These are phyloP conservation scores for Suillus spraguei DNA, from an alignment of 768 basidiomycete genomes.

Conservation along the genomic window DNA sequence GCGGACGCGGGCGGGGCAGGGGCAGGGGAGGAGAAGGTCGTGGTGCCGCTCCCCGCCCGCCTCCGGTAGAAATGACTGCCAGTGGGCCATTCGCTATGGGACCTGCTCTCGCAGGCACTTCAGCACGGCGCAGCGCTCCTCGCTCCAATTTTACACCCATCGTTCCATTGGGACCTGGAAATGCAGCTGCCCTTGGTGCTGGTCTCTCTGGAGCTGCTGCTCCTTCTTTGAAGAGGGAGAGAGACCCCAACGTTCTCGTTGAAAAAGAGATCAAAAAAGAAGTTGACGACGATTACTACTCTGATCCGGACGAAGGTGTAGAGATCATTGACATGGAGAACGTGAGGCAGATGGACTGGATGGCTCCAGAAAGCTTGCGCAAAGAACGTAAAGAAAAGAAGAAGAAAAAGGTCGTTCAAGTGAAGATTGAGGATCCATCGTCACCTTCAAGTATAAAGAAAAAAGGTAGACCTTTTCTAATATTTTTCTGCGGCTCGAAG, in stretches of 20 bases:
- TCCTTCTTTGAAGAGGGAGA: conserved; percentile 51
- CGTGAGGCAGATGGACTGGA: conserved; percentile 81
- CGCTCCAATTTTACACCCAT: conserved; percentile 60
- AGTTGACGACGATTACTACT: conserved; percentile 72
- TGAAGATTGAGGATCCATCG: conserved; percentile 49
- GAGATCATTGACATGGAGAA: conserved; percentile 86
- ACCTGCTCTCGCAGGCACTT: conserved; percentile 66
- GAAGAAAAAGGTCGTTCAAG: conserved; percentile 37
- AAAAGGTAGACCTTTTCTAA: conserved; percentile 32
- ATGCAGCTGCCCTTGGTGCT: conserved; percentile 45
- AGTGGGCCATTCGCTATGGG: conserved; percentile 90
- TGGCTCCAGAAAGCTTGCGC: conserved; percentile 78
- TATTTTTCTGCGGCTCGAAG: background rate
- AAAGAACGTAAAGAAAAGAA: conserved; percentile 46
- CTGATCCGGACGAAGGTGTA: conserved; percentile 86
- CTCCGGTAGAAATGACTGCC: conserved; percentile 74
- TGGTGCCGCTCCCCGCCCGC: conserved; percentile 44
- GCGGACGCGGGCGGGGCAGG: conserved; percentile 49
- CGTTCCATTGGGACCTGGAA: conserved; percentile 41
- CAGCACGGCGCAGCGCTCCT: conserved; percentile 49
- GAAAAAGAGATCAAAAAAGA: conserved; percentile 32
- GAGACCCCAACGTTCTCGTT: conserved; percentile 25
- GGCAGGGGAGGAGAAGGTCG: conserved; percentile 59
- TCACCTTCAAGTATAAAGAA: conserved; percentile 27
- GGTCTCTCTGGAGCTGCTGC: conserved; percentile 52